Base-by-base conservation (phyloP, 2,329 filamentous ascomycete genomes). In the Teratosphaeria epicoccoides region DNA sequence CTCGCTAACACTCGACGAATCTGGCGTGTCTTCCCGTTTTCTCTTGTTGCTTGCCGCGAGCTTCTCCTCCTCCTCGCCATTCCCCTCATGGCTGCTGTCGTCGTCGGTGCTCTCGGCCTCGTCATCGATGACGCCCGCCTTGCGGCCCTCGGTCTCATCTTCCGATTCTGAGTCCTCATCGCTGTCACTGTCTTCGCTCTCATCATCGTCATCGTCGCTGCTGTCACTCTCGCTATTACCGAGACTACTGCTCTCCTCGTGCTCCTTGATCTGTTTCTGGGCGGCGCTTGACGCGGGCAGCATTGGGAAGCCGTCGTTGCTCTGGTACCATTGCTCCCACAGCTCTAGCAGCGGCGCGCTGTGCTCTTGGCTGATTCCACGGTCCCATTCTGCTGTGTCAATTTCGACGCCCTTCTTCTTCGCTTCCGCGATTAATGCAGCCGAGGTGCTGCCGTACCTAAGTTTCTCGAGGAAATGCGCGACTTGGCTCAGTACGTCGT, bases 391-490 rank as follows among this genome's bases (percentile, higher is more conserved):
- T 2, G 43, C 55, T 10, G 47, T 52, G 43, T 60, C 50, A n/a
- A 66, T 53, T 7, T 55, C 33, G 22, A 65, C 43, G 23, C 59
- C 62, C n/a, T 63, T 59, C 46, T 61, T 61, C 49, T 60, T 57
- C 12, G 66, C 64, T 49, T 68, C 65, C 29, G 63, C 63, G 26
- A 60, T 46, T 17, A 68, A 53, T 3, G 63, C 58, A 24, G 54
- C 56, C 25, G 63, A 55, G 2, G 64, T 63, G 54, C 66, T 64
- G 23, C 55, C 55, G 55, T 62, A 68, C 20, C 64, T 64, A 46
- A 66, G 56, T 46, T 60, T 57, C 28, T 61, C 55, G 46, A 68
- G 55, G 53, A 66, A 65, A 46, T 62, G 58, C 3, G 57, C 57
- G 33, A 63, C 37, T 48, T 66, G 63, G 25, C 52, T 54, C 20